These are phyloP conservation scores for Hymenoscyphus fructigenus DNA, from an alignment of 2,329 filamentous ascomycete genomes.

Conservation along the genomic window DNA sequence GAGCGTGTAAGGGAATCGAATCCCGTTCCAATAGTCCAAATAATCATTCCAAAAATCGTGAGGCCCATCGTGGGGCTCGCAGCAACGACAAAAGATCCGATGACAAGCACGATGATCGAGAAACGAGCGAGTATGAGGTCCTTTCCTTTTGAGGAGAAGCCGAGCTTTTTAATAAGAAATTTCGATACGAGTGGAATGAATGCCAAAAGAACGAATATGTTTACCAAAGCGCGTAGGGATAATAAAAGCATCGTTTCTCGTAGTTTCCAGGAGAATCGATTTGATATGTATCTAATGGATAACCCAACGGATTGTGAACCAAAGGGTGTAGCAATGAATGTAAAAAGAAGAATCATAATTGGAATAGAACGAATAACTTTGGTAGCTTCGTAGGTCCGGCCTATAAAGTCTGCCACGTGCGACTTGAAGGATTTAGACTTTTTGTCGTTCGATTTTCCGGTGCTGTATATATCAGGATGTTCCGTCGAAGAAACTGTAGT, in stretches of 20 bases:
- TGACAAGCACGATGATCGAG: constrained; percentile 23
- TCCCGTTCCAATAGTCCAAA: constrained; percentile 32
- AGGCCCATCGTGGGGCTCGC: constrained; percentile 25
- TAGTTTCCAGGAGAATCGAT: constrained; percentile 31
- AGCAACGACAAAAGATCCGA: constrained; percentile 27
- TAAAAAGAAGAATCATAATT: constrained; percentile 34
- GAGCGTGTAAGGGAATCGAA: constrained; percentile 23
- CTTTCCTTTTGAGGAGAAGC: constrained; percentile 24
- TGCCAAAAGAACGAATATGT: constrained; percentile 28
- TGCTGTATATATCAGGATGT: constrained; percentile 4
- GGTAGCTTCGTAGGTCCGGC: constrained; percentile 22
- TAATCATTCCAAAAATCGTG: constrained; percentile 25
- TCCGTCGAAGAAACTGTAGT: constrained; percentile 12
- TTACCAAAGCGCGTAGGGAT: constrained; percentile 31
- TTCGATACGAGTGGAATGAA: constrained; percentile 29
- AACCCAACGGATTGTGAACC: constrained; percentile 21
- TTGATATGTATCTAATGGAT: constrained; percentile 32
- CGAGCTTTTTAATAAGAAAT: constrained; percentile 20
- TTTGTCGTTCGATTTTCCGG: neutral
- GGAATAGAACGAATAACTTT: constrained; percentile 30
- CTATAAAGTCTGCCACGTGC: constrained; percentile 19
- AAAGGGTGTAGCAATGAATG: constrained; percentile 27
- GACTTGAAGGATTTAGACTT: constrained; percentile 15
- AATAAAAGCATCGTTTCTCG: constrained; percentile 27
- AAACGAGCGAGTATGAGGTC: constrained; percentile 30